These are phyloP conservation scores for Arabidopsis arenosa DNA, from an alignment of 345 rosid species.

Conservation along the genomic window DNA sequence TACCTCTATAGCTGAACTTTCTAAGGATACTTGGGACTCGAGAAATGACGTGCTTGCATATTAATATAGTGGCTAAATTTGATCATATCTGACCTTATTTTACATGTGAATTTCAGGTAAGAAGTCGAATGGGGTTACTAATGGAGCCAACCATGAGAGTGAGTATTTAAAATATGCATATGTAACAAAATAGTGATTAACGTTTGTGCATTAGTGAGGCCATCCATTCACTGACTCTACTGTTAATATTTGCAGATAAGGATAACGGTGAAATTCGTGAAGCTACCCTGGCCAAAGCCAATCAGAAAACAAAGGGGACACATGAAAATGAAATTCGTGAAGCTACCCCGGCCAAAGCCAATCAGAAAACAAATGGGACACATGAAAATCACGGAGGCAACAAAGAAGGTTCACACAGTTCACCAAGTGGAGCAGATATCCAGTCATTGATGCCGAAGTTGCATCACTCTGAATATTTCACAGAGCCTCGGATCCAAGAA, in stretches of 20 bases:
- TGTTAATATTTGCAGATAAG: conserved; percentile 51
- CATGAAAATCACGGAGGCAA: conserved; percentile 52
- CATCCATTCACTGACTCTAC: conserved; percentile 13
- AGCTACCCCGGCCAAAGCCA: conserved; percentile 47
- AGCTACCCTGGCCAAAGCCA: conserved; percentile 46
- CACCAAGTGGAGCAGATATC: conserved; percentile 72
- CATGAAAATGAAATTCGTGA: conserved; percentile 53
- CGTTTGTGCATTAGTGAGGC: conserved; percentile 2
- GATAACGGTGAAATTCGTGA: conserved; percentile 46
- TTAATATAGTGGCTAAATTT: background rate
- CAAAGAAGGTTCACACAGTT: conserved; percentile 60
- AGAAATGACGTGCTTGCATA: background rate
- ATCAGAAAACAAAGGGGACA: conserved; percentile 59
- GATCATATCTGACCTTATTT: conserved; percentile 17
- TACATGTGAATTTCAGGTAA: conserved; percentile 49
- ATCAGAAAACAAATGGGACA: conserved; percentile 59
- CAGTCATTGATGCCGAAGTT: conserved; percentile 96
- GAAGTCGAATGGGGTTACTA: conserved; percentile 49
- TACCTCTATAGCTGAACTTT: background rate
- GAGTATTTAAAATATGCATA: conserved; percentile 33
- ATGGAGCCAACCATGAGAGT: conserved; percentile 52
- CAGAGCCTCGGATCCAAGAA: conserved; percentile 92
- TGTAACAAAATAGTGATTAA: conserved; percentile 5
- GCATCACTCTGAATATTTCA: conserved; percentile 76
- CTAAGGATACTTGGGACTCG: background rate